phyloP scores from a whole-genome alignment of 2,329 filamentous ascomycete species.

The Fusarium beomiforme region DNA sequence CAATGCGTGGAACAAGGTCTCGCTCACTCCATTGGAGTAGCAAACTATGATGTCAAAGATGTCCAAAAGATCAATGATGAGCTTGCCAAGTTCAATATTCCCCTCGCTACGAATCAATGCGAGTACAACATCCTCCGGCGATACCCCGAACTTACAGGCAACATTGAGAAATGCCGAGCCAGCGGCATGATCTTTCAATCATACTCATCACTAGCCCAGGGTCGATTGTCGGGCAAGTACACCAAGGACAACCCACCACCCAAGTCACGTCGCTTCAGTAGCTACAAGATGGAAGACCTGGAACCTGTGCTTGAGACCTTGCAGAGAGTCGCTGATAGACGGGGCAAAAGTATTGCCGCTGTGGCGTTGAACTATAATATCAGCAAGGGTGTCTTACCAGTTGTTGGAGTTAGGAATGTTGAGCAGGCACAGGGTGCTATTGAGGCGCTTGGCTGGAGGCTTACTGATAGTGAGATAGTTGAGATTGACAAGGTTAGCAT shows the following conservation, averaged over 20 bases:
- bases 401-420: conserved; percentile 16
- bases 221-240: not conserved
- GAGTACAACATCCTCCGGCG: conserved; percentile 16
- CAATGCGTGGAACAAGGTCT: conserved; percentile 14
- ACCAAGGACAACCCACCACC: not conserved
- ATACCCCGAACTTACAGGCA: not conserved
- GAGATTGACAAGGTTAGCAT: conserved; percentile 13
- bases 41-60: conserved; percentile 5
- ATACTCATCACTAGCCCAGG: not conserved
- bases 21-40: not conserved
- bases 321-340: not conserved
- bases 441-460: conserved; percentile 9
- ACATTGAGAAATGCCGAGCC: conserved; percentile 3
- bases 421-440: conserved; percentile 4
- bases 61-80: conserved; percentile 4
- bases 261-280: not conserved
- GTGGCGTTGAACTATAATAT: conserved; percentile 8
- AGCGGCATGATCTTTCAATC: conserved; percentile 21
- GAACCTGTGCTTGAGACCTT: not conserved
- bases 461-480: not conserved
- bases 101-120: conserved; percentile 15
- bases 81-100: conserved; percentile 19
- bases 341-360: not conserved
- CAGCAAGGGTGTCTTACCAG: not conserved
- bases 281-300: conserved; percentile 13